phyloP scores from a whole-genome alignment of 805 yeast genomes.

The Hanseniaspora singularis region DNA sequence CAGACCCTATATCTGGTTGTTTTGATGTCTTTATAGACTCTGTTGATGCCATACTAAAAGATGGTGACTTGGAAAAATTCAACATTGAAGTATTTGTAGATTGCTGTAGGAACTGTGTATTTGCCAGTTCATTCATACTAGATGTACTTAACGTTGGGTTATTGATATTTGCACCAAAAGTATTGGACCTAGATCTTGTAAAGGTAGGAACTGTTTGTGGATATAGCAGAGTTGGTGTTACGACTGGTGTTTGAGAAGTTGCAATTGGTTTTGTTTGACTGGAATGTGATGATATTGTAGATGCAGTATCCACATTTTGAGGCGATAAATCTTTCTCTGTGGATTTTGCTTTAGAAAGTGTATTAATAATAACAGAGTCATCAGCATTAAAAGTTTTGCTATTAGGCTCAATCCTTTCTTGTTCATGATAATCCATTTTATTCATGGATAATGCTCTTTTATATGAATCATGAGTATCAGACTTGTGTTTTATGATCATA shows the following conservation, averaged over 20 bases:
- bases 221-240: slow-evolving; percentile 11
- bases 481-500: slow-evolving; percentile 25
- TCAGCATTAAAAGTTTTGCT: background rate
- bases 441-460: slow-evolving; percentile 6
- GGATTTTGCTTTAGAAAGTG: background rate
- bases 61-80: background rate
- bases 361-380: background rate
- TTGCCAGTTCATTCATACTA: background rate
- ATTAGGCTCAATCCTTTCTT: slow-evolving; percentile 16
- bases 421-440: slow-evolving; percentile 12
- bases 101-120: background rate
- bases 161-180: background rate
- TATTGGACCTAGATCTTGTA: slow-evolving; percentile 10
- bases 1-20: background rate
- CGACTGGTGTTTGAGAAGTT: background rate
- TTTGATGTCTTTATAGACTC: no score
- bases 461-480: background rate
- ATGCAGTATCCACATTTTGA: background rate
- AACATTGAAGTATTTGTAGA: background rate
- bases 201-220: slow-evolving; percentile 2
- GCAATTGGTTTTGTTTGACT: background rate
- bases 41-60: no score
- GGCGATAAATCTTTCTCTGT: background rate
- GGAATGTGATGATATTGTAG: background rate
- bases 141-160: background rate